Conservation (phyloP, 2,329 filamentous ascomycete species). For the Aspergillus persii region DNA sequence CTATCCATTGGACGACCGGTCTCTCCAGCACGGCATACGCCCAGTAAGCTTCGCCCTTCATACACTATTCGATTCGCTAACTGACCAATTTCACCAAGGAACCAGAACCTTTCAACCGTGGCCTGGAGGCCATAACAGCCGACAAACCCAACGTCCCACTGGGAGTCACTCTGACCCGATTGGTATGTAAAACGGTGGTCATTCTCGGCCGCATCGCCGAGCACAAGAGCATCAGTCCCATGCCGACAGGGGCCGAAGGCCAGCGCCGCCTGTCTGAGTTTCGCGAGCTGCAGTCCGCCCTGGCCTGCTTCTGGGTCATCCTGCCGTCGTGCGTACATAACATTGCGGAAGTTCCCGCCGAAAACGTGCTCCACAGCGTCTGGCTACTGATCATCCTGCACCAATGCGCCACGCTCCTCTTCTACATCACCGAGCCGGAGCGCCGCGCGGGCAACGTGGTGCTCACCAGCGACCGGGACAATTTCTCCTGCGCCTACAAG, state of each 20-base stretch:
- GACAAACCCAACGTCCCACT: background rate
- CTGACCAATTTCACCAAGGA: background rate
- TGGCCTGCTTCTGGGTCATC: background rate
- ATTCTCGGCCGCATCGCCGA: background rate
- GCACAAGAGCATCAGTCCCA: background rate
- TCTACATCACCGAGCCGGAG: background rate
- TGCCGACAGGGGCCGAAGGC: background rate
- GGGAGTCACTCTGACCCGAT: background rate
- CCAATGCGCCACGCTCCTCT: background rate
- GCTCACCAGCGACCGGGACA: background rate
- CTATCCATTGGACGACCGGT: background rate
- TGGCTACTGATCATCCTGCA: background rate
- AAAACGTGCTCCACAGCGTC: background rate
- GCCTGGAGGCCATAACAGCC: background rate
- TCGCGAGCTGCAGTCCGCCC: background rate
- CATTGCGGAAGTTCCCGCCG: background rate
- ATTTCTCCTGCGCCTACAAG: background rate
- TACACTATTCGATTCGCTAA: background rate
- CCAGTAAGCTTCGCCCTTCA: background rate
- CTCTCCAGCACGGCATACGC: background rate
- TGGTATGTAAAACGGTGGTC: background rate
- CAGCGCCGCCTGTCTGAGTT: background rate
- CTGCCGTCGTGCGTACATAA: background rate
- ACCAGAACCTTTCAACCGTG: background rate
- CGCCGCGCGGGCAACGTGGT: background rate